A percentile compares a stretch with the other conserved stretches of the same genome.
Conservation (phyloP, 495 filamentous ascomycete genomes). For the Aspergillus coremiiformis region DNA sequence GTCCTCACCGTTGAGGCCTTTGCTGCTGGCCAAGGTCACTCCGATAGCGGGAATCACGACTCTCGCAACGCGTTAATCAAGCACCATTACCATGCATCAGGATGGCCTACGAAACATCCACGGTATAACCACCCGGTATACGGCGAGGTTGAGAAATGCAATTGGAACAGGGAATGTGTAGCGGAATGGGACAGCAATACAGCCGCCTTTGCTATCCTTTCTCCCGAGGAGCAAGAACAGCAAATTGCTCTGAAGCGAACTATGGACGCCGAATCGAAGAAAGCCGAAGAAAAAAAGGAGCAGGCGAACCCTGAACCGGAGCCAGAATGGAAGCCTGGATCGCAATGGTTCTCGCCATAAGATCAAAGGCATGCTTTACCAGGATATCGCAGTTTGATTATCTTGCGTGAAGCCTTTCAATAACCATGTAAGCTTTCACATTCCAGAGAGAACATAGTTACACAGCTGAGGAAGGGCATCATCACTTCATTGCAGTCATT, state of each 20-base stretch:
- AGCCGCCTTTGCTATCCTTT: conserved; percentile 38
- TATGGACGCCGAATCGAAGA: background rate
- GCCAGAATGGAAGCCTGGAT: background rate
- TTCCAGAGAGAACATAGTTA: background rate
- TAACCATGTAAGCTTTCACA: background rate
- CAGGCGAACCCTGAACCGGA: background rate
- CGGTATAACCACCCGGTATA: conserved; percentile 54
- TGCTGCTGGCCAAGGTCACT: conserved; percentile 58
- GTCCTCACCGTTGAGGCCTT: conserved; percentile 58
- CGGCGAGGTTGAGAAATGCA: conserved; percentile 56
- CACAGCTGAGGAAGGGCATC: too few species aligned
- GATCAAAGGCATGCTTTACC: background rate
- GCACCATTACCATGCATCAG: conserved; percentile 59
- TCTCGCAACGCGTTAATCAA: conserved; percentile 49
- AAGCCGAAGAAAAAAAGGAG: background rate
- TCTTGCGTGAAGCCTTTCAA: background rate
- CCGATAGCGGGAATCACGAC: conserved; percentile 55
- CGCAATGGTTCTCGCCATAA: background rate
- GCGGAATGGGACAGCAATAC: conserved; percentile 49
- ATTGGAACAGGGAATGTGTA: conserved; percentile 55
- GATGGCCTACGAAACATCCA: conserved; percentile 51
- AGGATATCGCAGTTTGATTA: background rate
- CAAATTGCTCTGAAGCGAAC: conserved; percentile 30
- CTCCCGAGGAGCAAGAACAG: conserved; percentile 40
- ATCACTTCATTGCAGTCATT: too few species aligned